Base-by-base conservation (phyloP, 2,329 filamentous ascomycete species). In the Cladophialophora carrionii region DNA sequence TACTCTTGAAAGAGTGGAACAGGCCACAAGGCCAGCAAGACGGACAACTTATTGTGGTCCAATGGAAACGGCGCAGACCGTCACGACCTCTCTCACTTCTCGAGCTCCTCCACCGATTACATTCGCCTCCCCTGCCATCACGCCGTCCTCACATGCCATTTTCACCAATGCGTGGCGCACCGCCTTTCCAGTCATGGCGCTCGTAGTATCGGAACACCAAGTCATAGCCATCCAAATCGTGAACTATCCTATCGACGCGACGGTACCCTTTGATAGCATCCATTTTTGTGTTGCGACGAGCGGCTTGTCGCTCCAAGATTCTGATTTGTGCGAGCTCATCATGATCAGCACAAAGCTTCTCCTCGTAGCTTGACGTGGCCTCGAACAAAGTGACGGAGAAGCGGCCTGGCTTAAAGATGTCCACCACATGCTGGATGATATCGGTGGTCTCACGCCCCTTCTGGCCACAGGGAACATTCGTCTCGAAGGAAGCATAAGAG, bases 321-420 rank as follows among this genome's bases (percentile, higher is more conserved):
- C 79, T 74, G 37, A 73, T 68, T 63, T 77, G 76, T 59, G 75
- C 71, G 60, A 73, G 65, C 37, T 71, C 73, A 37, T 75, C 76
- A 20, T 70, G 34, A 52, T 73, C 72, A 48, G 79, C 80, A 31
- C 67, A 63, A 29, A 65, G 64, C 34, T 72, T 71, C 29, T 78
- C 80, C 53, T 82, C 80, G 17, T 78, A 74, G 49, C 75, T 76
- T 22, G 82, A 79, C 82, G 96, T 96, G 61, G 92, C 90, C 80
- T 99, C 94, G 73, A 99, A 99, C 17, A 98, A 83, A 0, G 95
- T 99, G 63, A 99, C 91, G 73, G 90, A 96, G 84, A 99, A 99
- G 61, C 94, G 90, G n/a, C 94, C 94, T 0, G 95, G 95, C 76
- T 92, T 92, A 86, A 99, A 99, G 75, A 99, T 99, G 69, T 87